A percentile compares a stretch with the other conserved stretches of the same genome.
These are phyloP conservation scores for Plasmopara halstedii DNA, from an alignment of 352 stramenopile species.

Conservation along the genomic window DNA sequence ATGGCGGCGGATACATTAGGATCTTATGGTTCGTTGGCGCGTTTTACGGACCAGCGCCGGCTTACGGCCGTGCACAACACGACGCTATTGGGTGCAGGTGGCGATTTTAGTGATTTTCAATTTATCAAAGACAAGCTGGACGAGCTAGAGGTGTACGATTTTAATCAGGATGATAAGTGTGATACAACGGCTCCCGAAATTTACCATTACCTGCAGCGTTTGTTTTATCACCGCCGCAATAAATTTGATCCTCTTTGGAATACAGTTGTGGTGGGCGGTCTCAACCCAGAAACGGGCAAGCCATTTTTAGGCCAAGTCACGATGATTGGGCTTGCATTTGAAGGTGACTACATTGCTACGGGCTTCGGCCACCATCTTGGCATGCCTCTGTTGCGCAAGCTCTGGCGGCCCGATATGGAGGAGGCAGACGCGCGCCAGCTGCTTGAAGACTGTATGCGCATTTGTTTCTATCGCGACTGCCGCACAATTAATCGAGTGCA, in stretches of 20 bases:
- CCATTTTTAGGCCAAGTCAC: conserved; percentile 96
- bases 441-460: conserved; percentile 96
- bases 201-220: conserved; percentile 95
- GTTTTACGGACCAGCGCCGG: conserved; percentile 93
- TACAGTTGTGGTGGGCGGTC: conserved; percentile 94
- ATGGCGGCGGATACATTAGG: conserved; percentile 97
- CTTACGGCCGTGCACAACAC: conserved; percentile 81
- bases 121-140: conserved; percentile 93
- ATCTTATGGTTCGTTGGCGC: conserved; percentile 96
- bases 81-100: conserved; percentile 93
- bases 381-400: conserved; percentile 94
- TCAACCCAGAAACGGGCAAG: conserved; percentile 81
- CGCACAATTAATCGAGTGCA: conserved; percentile 97
- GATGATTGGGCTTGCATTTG: conserved; percentile 96
- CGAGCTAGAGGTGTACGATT: conserved; percentile 91
- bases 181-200: conserved; percentile 91
- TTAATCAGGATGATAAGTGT: conserved; percentile 93
- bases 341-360: conserved; percentile 96
- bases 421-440: conserved; percentile 91
- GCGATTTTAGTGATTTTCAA: conserved; percentile 98
- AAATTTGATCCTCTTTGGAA: conserved; percentile 99
- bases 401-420: conserved; percentile 90
- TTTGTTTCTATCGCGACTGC: conserved; percentile 99
- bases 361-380: conserved; percentile 96
- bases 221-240: conserved; percentile 98